Percentiles rank a stretch among this genome's conserved stretches.
Evolutionary conservation across 2,329 filamentous ascomycete species (phyloP).

Genomic region (Penicillium freii): DNA sequence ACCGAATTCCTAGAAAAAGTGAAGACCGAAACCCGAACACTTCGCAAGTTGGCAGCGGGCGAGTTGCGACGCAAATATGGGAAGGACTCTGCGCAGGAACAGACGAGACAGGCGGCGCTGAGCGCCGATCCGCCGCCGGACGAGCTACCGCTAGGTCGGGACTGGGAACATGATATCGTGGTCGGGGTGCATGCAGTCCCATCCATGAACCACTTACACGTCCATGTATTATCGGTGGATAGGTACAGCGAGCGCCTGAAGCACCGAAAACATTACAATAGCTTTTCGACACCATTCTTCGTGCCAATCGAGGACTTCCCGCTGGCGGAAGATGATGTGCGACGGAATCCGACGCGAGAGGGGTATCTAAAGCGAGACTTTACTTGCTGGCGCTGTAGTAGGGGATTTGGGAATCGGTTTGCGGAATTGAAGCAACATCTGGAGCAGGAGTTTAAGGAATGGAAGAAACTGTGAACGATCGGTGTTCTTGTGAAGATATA

Average conservation of each 20-base stretch:
- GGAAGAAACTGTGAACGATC: constrained; percentile 61
- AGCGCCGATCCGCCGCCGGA: constrained; percentile 51
- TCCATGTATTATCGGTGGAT: constrained; percentile 83
- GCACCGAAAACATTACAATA: constrained; percentile 87
- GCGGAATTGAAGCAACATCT: constrained; percentile 72
- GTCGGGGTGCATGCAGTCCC: constrained; percentile 83
- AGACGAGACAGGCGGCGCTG: constrained; percentile 63
- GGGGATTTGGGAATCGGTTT: constrained; percentile 72
- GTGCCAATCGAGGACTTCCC: constrained; percentile 78
- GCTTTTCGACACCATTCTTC: constrained; percentile 83
- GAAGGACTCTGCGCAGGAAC: constrained; percentile 61
- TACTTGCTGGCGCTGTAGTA: constrained; percentile 79
- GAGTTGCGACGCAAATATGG: constrained; percentile 73
- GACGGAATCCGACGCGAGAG: constrained; percentile 56
- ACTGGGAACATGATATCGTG: constrained; percentile 74
- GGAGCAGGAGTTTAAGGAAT: constrained; percentile 68
- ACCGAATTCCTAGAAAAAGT: constrained; percentile 65
- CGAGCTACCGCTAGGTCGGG: constrained; percentile 67
- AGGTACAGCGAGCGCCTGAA: constrained; percentile 70
- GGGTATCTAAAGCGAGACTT: constrained; percentile 66
- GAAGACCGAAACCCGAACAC: constrained; percentile 57
- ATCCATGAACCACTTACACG: constrained; percentile 87
- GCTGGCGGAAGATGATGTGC: constrained; percentile 61
- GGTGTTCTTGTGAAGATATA: background rate
- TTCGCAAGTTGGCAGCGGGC: constrained; percentile 65